Conservation (phyloP, 305 asterid species). For the Withania somnifera region DNA sequence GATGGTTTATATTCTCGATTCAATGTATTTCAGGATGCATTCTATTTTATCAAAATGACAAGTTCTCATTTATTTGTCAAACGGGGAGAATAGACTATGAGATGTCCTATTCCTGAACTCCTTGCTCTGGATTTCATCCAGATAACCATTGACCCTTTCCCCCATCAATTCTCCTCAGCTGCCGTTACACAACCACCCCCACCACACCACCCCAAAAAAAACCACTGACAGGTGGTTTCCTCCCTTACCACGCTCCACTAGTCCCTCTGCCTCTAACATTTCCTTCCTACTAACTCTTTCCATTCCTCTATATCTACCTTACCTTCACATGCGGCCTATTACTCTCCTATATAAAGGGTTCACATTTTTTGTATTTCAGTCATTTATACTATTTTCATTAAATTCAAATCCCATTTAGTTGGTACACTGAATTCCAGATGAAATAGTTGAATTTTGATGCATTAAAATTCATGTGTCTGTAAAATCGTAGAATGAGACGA, state of each 20-base stretch:
- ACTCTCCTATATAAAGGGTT: neutral
- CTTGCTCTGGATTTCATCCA: neutral
- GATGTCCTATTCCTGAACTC: neutral
- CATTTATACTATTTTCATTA: neutral
- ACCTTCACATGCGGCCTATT: neutral
- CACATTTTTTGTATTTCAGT: neutral
- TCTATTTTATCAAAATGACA: neutral
- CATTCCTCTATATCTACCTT: neutral
- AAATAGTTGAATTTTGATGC: neutral
- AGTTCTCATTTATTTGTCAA: neutral
- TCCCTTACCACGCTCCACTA: neutral
- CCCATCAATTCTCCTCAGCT: neutral
- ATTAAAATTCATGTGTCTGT: neutral
- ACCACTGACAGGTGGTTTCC: neutral
- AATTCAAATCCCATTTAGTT: neutral
- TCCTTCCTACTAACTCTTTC: neutral
- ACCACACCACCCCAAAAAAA: no score
- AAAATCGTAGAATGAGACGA: neutral
- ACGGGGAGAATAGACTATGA: neutral
- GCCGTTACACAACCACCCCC: neutral
- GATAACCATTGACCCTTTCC: neutral
- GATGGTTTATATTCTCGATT: neutral
- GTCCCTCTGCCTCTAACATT: neutral
- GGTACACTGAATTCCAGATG: neutral
- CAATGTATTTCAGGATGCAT: neutral